A percentile compares a stretch with the other conserved stretches of the same genome.
Evolutionary conservation across 805 yeast genomes (phyloP).

Genomic region (Suhomyces canberraensis): DNA sequence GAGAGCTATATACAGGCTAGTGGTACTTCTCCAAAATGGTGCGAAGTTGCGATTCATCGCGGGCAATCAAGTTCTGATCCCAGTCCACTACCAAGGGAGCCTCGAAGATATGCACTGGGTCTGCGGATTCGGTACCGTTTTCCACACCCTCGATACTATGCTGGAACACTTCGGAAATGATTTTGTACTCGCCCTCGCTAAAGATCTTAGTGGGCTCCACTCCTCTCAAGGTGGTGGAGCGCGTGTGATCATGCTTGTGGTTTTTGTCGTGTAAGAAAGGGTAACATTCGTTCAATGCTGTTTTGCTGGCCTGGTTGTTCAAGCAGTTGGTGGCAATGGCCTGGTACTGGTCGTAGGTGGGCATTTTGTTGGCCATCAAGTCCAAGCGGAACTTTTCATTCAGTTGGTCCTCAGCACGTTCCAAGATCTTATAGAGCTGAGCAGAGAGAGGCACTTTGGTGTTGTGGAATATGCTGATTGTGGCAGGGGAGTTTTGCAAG

Average conservation of each 20-base stretch:
- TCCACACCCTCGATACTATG: conserved; percentile 16
- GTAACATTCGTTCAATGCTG: conserved; percentile 27
- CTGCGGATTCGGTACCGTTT: conserved; percentile 13
- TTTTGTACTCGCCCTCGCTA: conserved; percentile 35
- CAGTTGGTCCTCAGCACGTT: conserved; percentile 27
- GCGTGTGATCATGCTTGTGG: conserved; percentile 10
- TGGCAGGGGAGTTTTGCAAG: conserved; percentile 40
- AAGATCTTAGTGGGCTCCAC: conserved; percentile 26
- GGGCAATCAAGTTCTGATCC: conserved; percentile 43
- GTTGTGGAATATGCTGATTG: conserved; percentile 41
- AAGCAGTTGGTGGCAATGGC: conserved; percentile 26
- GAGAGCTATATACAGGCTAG: neutral
- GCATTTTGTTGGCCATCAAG: conserved; percentile 37
- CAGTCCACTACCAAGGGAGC: conserved; percentile 46
- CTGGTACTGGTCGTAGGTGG: conserved; percentile 41
- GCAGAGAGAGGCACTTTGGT: conserved; percentile 31
- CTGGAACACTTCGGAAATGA: conserved; percentile 36
- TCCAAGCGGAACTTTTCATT: conserved; percentile 35
- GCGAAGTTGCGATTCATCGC: conserved; percentile 31
- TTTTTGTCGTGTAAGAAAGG: conserved; percentile 35
- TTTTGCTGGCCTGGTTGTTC: conserved; percentile 21
- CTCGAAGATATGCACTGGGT: conserved; percentile 32
- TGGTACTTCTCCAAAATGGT: conserved; percentile 30
- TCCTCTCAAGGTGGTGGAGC: conserved; percentile 20
- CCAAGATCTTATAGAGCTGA: conserved; percentile 27